A percentile compares a stretch with the other conserved stretches of the same genome.
These are phyloP conservation scores for Kockiozyma suomiensis DNA, from an alignment of 805 yeast species.

Conservation along the genomic window DNA sequence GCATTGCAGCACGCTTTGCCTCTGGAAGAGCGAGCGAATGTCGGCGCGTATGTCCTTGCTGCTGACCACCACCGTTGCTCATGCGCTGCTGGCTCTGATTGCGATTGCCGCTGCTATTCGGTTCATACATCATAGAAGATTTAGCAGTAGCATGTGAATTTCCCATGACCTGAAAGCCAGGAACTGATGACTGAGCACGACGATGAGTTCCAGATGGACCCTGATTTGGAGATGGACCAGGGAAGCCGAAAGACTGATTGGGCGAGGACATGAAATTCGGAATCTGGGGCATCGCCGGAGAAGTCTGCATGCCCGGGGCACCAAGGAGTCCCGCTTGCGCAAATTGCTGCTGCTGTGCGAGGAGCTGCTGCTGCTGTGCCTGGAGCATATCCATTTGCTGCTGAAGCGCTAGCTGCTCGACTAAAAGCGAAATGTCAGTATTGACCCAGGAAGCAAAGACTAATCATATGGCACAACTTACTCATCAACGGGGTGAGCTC, in stretches of 20 bases:
- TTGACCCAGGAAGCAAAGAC: neutral
- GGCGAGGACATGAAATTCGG: constrained; percentile 27
- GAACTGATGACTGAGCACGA: constrained; percentile 43
- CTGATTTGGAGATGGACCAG: neutral
- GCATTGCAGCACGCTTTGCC: constrained; percentile 96
- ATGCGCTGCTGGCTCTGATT: constrained; percentile 20
- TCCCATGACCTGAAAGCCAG: constrained; percentile 28
- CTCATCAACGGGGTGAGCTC: constrained; percentile 90
- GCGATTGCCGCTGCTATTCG: constrained; percentile 10
- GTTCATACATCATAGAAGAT: constrained; percentile 13
- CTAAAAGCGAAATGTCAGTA: constrained; percentile 37
- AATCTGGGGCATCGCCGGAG: constrained; percentile 21
- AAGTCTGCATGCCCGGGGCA: constrained; percentile 10
- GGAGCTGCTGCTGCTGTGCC: constrained; percentile 85
- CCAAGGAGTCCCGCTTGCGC: constrained; percentile 41
- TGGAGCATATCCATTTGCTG: constrained; percentile 90
- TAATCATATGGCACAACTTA: constrained; percentile 41
- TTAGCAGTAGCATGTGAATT: constrained; percentile 7
- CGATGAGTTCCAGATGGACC: constrained; percentile 38
- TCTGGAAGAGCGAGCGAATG: constrained; percentile 90
- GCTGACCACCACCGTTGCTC: constrained; percentile 10
- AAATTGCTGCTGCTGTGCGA: constrained; percentile 63
- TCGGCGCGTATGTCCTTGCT: constrained; percentile 79
- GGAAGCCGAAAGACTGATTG: constrained; percentile 12
- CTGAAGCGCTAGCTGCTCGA: constrained; percentile 75